phyloP scores from a whole-genome alignment of 2,329 filamentous ascomycete species.

The Fusarium austroafricanum region DNA sequence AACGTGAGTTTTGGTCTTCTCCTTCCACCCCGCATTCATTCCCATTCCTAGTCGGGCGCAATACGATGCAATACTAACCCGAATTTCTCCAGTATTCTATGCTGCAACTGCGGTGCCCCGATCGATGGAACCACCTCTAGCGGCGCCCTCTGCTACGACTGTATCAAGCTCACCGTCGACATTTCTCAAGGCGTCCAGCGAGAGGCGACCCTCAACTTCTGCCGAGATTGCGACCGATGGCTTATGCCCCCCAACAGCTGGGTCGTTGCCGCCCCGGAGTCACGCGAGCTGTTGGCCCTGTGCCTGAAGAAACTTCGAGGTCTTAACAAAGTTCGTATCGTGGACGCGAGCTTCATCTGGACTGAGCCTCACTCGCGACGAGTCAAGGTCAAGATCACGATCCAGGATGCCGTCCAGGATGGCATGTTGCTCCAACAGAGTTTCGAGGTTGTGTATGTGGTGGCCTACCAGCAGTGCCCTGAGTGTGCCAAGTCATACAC shows the following conservation, averaged over 20 bases:
- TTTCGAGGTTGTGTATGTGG: conserved; percentile 93
- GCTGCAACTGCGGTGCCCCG: conserved; percentile 95
- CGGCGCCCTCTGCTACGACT: conserved; percentile 94
- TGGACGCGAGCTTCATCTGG: conserved; percentile 97
- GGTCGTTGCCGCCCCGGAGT: conserved; percentile 87
- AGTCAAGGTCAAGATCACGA: conserved; percentile 94
- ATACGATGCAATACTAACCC: conserved; percentile 7
- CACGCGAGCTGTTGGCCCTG: conserved; percentile 89
- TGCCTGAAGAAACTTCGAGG: conserved; percentile 90
- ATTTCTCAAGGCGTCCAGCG: conserved; percentile 91
- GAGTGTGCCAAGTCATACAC: conserved; percentile 97
- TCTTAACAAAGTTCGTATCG: conserved; percentile 89
- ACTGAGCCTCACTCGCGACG: conserved; percentile 95
- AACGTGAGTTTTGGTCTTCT: conserved; percentile 51
- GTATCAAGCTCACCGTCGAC: conserved; percentile 93
- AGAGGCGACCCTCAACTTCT: conserved; percentile 90
- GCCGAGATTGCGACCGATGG: conserved; percentile 95
- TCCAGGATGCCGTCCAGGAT: conserved; percentile 77
- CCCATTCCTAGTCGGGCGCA: conserved; percentile 12
- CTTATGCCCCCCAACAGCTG: conserved; percentile 86
- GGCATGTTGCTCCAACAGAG: conserved; percentile 84
- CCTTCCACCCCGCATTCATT: conserved; percentile 30
- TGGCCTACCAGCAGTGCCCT: conserved; percentile 92
- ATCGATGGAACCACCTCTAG: conserved; percentile 91
- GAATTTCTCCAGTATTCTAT: conserved; percentile 72